Evolutionary conservation across 768 basidiomycete genomes (phyloP), one percentile per base, ranked within the genome.

Genomic region (Kwoniella sp.): DNA sequence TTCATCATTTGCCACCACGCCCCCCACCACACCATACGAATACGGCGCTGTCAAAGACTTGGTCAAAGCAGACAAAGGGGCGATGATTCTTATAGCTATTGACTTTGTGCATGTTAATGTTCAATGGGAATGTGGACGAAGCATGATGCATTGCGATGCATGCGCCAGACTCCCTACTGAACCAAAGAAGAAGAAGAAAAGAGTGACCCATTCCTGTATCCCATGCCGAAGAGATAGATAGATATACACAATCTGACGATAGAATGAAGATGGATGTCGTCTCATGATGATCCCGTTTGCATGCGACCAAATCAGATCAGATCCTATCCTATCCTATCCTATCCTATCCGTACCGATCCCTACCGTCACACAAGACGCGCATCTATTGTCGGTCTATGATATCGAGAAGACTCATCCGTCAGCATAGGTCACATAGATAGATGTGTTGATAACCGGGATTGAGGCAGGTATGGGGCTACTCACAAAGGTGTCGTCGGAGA

Each of bases 401-500:
- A 55, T 9, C 38, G 4, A 45, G 34, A 7, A 8, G 3, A 45
- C 20, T 23, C 41, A 23, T 1, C n/a, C 12, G 31, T 59, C 30
- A 47, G 50, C 38, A 47, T 29, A 5, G 15, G 22, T 7, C 38
- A 20, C 23, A 8, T 20, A 13, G 26, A 22, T 17, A 28, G 26
- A 56, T 28, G n/a, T n/a, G n/a, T n/a, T n/a, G n/a, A n/a, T n/a
- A n/a, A n/a, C n/a, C n/a, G n/a, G n/a, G n/a, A n/a, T n/a, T n/a
- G n/a, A n/a, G n/a, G n/a, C n/a, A n/a, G n/a, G n/a, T n/a, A n/a
- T n/a, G n/a, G n/a, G 38, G 29, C 9, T 22, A 77, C 78, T 73
- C 66, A 79, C 77, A 79, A 65, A 79, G 74, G 68, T 79, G 78
- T 64, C 95, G 92, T 85, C 91, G 92, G 80, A 92, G 90, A 68